Conservation (phyloP, 2,329 filamentous ascomycete species). For the Fusarium tuaranense region DNA sequence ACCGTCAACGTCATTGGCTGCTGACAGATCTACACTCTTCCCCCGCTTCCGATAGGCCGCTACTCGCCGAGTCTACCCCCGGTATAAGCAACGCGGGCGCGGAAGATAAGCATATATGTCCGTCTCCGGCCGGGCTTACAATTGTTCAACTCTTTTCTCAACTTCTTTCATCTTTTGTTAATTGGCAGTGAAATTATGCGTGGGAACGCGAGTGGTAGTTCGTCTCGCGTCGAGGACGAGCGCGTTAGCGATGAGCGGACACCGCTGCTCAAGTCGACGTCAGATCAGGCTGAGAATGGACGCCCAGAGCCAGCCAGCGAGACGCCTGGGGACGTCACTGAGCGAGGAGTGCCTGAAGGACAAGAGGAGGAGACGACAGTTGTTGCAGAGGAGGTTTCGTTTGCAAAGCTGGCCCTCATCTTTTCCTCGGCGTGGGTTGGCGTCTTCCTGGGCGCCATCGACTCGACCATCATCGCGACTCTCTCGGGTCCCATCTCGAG, state of each 20-base stretch:
- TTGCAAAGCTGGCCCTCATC: constrained; percentile 63
- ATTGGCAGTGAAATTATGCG: constrained; percentile 25
- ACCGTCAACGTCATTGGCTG: constrained; percentile 27
- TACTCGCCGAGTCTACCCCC: constrained; percentile 5
- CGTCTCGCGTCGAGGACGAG: constrained; percentile 25
- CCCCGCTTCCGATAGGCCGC: constrained; percentile 18
- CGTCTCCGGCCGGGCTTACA: neutral
- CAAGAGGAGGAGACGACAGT: constrained; percentile 60
- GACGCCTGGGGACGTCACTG: neutral
- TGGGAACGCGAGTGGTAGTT: constrained; percentile 24
- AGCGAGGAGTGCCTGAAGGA: constrained; percentile 21
- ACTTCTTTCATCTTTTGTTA: neutral
- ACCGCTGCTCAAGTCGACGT: constrained; percentile 42
- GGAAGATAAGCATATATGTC: neutral
- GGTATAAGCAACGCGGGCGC: neutral
- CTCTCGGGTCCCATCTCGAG: constrained; percentile 86
- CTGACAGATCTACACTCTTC: neutral
- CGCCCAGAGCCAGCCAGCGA: constrained; percentile 24
- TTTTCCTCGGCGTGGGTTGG: constrained; percentile 69
- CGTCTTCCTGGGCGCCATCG: constrained; percentile 74
- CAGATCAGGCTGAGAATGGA: constrained; percentile 14
- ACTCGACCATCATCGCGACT: constrained; percentile 88
- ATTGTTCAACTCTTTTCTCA: neutral
- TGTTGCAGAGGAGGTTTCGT: constrained; percentile 61
- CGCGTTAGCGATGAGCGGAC: constrained; percentile 39